Base-by-base conservation (phyloP, 139 green algal genomes). In the Coccomyxa sp. region DNA sequence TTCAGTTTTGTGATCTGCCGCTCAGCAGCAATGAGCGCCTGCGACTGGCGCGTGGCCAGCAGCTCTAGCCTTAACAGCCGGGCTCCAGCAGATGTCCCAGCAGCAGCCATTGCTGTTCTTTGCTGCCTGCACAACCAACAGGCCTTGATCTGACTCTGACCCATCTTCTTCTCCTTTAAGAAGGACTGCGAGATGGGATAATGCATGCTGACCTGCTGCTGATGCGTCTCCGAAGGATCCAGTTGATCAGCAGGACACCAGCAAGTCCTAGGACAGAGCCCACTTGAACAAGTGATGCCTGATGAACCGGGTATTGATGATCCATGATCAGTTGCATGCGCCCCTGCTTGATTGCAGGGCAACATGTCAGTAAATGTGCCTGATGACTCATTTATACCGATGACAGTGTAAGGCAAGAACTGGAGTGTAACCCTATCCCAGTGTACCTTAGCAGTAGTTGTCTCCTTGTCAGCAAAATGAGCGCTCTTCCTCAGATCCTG, bases 1-100 rank as follows among this genome's bases (percentile, higher is more conserved):
- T 83, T 67, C 58, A 90, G 67, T 77, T 91, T 91, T 13, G 85
- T 82, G 66, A 91, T 45, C 80, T 91, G 88, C 23, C 84, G 81
- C 11, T 75, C 45, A 12, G 81, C 23, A 15, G 67, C 59, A 21
- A 67, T 31, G 63, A 91, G 71, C 17, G 38, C 25, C 32, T 75
- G 60, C 15, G 81, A 68, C 63, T 91, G 87, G 7, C 66, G 77
- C 71, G 82, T 67, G n/a, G 58, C 25, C 77, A 88, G 31, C 31
- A 71, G 25, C 79, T 87, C 83, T 51, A 90, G 28, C 25, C 82
- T 71, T 51, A 81, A 30, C 59, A 91, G 63, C 23, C 86, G 81
- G 14, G 86, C 86, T 13, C 45, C 79, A 14, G 83, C 71, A 76
- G 75, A 28, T 28, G 45, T 28, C 17, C 31, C 63, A 25, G 63